Percentiles rank a stretch among this genome's conserved stretches.
Evolutionary conservation across 768 basidiomycete genomes (phyloP).

Genomic region (Nevesoporus exiguus): DNA sequence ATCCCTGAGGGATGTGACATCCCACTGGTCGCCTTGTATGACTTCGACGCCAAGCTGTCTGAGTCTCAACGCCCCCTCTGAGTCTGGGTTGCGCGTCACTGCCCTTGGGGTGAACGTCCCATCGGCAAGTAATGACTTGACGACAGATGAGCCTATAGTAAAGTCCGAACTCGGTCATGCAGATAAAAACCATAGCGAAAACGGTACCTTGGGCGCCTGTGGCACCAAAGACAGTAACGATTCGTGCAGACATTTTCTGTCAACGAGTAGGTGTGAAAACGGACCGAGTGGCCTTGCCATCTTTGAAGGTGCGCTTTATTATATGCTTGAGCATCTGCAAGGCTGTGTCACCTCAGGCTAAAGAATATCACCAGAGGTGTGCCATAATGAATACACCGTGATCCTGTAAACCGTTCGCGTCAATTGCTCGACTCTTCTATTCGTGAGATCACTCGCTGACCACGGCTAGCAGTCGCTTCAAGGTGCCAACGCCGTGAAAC

Average conservation of each 20-base stretch:
- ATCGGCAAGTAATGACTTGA: slow-evolving; percentile 30
- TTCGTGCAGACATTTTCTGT: slow-evolving; percentile 14
- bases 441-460: too few relatives aligned
- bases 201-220: slow-evolving; percentile 34
- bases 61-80: slow-evolving; percentile 24
- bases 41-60: slow-evolving; percentile 22
- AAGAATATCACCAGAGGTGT: too few relatives aligned
- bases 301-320: too few relatives aligned
- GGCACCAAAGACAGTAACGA: slow-evolving; percentile 36
- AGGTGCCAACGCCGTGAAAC: too few relatives aligned
- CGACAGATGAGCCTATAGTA: slow-evolving; percentile 25
- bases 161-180: not conserved
- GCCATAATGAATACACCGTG: too few relatives aligned
- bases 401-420: too few relatives aligned
- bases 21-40: slow-evolving; percentile 22
- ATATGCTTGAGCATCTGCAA: too few relatives aligned
- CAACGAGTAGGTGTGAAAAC: not conserved
- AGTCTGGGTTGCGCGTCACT: slow-evolving; percentile 30
- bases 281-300: too few relatives aligned
- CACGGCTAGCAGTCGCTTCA: too few relatives aligned
- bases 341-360: too few relatives aligned
- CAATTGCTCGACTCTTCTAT: too few relatives aligned
- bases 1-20: slow-evolving; percentile 24
- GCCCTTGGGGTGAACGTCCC: slow-evolving; percentile 34
- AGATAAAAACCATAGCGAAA: not conserved